Base-by-base conservation (phyloP, 805 yeast species). In the Starmerella cellae region DNA sequence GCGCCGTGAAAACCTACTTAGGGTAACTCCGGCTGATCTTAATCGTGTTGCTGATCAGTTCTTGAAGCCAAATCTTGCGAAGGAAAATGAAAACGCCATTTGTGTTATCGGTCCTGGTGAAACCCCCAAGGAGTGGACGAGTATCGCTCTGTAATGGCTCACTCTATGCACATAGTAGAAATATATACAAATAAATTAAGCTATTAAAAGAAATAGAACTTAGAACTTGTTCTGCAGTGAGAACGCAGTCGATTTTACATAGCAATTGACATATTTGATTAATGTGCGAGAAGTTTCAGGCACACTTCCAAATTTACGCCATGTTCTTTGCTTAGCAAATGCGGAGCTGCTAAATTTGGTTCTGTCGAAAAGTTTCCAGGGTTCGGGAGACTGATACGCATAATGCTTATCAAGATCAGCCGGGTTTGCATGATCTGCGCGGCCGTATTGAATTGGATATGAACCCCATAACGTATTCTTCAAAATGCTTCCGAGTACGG, bases 1-100 rank as follows among this genome's bases (percentile, higher is more conserved):
- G 36, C 73, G 96, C 58, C 77, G 98, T 62, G 79, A 75, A 50
- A 68, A 69, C 44, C 66, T 91, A 45, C 65, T 91, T 39, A 80
- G 73, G 45, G 83, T 82, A 16, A 64, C 67, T n/a, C 58, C 72
- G 13, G 59, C 60, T 1, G 94, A 82, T 54, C 68, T 88, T 41
- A 61, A 66, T 33, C 66, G 69, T 10, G 95, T 66, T 18, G 75
- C 80, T n/a, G 76, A 76, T 46, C 73, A 73, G 56, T 87, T 82
- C 53, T 64, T 45, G 18, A 19, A n/a, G 28, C 38, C 44, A 2
- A 38, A 41, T 21, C 34, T 45, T 21, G 42, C 24, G n/a, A 26
- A 19, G 21, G 35, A 14, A 5, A 16, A 3, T 13, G 27, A 36
- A n/a, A 23, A 39, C 18, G 39, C 44, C 14, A 28, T 46, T 14